Base-by-base conservation (phyloP, 768 basidiomycete genomes). In the Hygrocybe punicea region DNA sequence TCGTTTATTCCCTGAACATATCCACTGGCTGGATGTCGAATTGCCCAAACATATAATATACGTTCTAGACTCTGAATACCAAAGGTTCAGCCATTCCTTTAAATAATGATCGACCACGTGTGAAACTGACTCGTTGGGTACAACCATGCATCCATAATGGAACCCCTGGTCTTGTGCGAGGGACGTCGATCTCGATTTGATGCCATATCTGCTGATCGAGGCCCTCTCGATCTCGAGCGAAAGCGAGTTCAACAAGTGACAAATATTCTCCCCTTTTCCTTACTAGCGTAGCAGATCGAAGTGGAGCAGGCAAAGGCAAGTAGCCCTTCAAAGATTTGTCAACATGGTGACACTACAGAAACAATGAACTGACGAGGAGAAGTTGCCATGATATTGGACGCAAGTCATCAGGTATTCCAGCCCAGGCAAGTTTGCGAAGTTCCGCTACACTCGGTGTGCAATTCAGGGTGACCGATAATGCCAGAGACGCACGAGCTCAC, bases 1-100 rank as follows among this genome's bases (percentile, higher is more conserved):
- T 99, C 97, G 71, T 99, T 98, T 72, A 99, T 99, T 23, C 97
- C 97, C 72, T 99, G 97, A 5, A 99, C 97, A 71, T 99, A 98
- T 9, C 97, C 97, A 58, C 91, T 94, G 4, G 97, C 96, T 0
- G 97, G 97, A 76, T 98, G 97, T 62, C 97, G 84, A 66, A 98
- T 97, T 11, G 97, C 97, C 96, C 97, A 98, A 16, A 99, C 95
- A 64, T 98, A 99, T 33, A 99, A 76, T 58, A 99, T 93, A 51
- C 94, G 82, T 73, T 98, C 97, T 39, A 99, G 77, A 65, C 91
- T 86, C 93, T 96, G 72, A 57, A 60, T 60, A 61, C 4, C n/a
- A 8, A 29, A 8, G 29, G 55, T 59, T 57, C 63, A 53, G 44
- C 51, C 57, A 44, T 45, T 33, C 51, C 11, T 8, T 44, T 37